Evolutionary conservation across 805 yeast genomes (phyloP).

Genomic region (Ogataea saltuana): DNA sequence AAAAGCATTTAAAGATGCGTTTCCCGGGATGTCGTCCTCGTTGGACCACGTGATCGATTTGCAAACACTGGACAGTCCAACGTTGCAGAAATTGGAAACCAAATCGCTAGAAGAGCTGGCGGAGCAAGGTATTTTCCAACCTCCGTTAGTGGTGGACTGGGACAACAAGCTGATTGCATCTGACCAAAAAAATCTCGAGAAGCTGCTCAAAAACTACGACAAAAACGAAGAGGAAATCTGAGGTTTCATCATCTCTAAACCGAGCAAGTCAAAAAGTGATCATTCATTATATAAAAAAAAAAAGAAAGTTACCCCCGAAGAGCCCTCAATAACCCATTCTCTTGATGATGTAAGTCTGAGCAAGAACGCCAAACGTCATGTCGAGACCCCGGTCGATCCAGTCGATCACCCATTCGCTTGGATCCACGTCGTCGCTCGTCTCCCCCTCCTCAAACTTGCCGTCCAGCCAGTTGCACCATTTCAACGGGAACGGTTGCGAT

Average conservation of each 20-base stretch:
- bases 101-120: slow-evolving; percentile 24
- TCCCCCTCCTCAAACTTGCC: slow-evolving; percentile 34
- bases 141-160: slow-evolving; percentile 65
- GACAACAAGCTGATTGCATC: slow-evolving; percentile 55
- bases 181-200: slow-evolving; percentile 43
- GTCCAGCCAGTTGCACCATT: slow-evolving; percentile 94
- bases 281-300: slow-evolving; percentile 2
- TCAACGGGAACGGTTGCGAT: slow-evolving; percentile 87
- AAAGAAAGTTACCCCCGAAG: slow-evolving; percentile 1
- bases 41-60: slow-evolving; percentile 23
- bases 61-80: slow-evolving; percentile 16
- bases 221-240: slow-evolving; percentile 21
- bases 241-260: background rate
- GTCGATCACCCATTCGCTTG: slow-evolving; percentile 77
- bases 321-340: slow-evolving; percentile 69
- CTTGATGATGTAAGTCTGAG: slow-evolving; percentile 86
- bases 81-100: slow-evolving; percentile 10
- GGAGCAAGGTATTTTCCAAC: slow-evolving; percentile 32
- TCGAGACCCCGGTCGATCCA: slow-evolving; percentile 82
- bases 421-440: slow-evolving; percentile 49
- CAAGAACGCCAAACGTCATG: slow-evolving; percentile 78
- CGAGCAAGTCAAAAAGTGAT: background rate
- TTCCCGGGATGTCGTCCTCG: slow-evolving; percentile 28
- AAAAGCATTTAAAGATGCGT: slow-evolving; percentile 32
- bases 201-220: slow-evolving; percentile 43